Evolutionary conservation across 192 early-diverging fungal species (phyloP), one percentile per base, ranked within the genome.

Genomic region (Ramicandelaber brevisporus): DNA sequence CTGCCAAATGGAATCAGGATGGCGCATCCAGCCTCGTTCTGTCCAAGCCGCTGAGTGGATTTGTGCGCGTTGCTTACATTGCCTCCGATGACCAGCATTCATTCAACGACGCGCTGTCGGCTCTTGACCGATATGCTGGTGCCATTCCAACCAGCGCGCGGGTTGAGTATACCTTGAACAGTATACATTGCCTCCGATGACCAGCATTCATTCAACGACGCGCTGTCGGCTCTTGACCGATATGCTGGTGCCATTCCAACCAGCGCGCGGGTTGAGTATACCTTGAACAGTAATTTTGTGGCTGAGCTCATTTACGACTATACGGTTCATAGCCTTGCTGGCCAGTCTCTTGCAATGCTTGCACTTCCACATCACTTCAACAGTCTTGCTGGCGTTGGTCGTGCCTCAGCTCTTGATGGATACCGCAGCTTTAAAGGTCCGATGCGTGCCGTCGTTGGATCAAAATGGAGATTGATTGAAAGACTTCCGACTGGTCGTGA

Each of bases 331-430:
- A 48, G 44, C 2, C 57, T 39, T 19, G 35, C n/a, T 6, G 31
- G 34, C 34, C 35, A 37, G 24, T 35, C 36, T 23, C 31, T 64
- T 2, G 29, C 60, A 23, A 35, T 49, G 26, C 36, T 64, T 25
- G 31, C 44, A 26, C 44, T 59, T 31, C 53, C 53, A 9, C 61
- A 64, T 27, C 61, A 64, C 38, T 41, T 48, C n/a, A 43, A 51
- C 28, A 6, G 31, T 6, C 31, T 48, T 20, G 10, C 27, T 16
- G n/a, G n/a, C 29, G 6, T 6, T 35, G n/a, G 29, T 37, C n/a
- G 29, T 9, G 7, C 30, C 38, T 3, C 38, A 33, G 2, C 41
- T 44, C 6, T 34, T 34, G 6, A 23, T 15, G 57, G 58, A 10
- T 64, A 55, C 30, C 46, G 50, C 34, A 31, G 41, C 29, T 31